A percentile compares a stretch with the other conserved stretches of the same genome.
Conservation (phyloP, 192 early-diverging fungal genomes). For the Coemansia sp. region DNA sequence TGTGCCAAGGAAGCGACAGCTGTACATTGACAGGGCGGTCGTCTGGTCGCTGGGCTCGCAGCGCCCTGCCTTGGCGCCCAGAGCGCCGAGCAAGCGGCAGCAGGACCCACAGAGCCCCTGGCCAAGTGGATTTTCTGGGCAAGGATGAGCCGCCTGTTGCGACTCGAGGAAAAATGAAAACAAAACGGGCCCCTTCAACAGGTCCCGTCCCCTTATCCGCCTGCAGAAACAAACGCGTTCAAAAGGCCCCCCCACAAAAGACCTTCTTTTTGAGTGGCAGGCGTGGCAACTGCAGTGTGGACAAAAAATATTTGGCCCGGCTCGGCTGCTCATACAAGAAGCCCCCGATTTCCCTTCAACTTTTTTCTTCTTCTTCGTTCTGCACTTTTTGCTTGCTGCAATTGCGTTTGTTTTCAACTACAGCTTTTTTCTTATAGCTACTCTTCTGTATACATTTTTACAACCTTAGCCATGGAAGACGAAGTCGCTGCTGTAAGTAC, state of each 20-base stretch:
- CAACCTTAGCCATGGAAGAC: constrained; percentile 64
- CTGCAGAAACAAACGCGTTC: constrained; percentile 10
- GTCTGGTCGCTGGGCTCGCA: not conserved
- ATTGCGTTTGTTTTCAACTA: constrained; percentile 12
- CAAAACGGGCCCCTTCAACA: constrained; percentile 1
- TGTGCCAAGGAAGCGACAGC: not conserved
- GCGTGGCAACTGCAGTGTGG: constrained; percentile 28
- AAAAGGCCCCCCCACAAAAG: constrained; percentile 11
- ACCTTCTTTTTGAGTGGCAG: constrained; percentile 3
- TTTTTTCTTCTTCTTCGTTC: constrained; percentile 16
- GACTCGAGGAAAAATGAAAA: not conserved
- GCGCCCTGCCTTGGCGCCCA: too few species aligned
- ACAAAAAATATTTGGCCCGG: not conserved
- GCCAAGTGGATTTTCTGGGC: too few species aligned
- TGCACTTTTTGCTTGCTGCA: constrained; percentile 15
- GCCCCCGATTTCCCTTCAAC: constrained; percentile 5
- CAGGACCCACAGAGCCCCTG: too few species aligned
- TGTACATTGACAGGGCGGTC: not conserved
- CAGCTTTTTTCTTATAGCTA: constrained; percentile 11
- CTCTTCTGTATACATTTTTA: constrained; percentile 18
- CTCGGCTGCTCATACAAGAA: constrained; percentile 12
- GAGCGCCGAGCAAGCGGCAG: too few species aligned
- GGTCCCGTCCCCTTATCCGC: constrained; percentile 9
- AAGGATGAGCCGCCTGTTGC: too few species aligned
- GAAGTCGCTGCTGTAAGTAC: constrained; percentile 80